phyloP scores from a whole-genome alignment of 1,284 basidiomycete species.

The Phellinidium pouzarii region DNA sequence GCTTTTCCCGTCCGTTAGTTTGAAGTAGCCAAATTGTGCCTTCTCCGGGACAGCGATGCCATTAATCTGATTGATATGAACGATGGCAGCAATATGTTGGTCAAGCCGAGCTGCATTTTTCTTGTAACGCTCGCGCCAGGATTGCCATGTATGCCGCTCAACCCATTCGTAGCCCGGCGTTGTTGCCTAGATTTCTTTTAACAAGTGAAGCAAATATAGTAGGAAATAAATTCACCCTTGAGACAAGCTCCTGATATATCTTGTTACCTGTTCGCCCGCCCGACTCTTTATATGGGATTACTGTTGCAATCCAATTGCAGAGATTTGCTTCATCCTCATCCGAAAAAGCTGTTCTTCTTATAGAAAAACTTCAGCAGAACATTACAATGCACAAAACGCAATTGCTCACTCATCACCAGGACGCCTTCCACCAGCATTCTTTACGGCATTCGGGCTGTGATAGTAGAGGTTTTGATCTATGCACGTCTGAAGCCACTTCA shows the following conservation, averaged over 20 bases:
- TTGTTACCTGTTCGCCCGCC: conserved; percentile 74
- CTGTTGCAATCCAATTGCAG: conserved; percentile 68
- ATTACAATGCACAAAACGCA: not conserved
- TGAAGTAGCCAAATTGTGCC: conserved; percentile 69
- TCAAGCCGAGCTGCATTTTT: conserved; percentile 67
- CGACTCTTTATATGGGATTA: conserved; percentile 72
- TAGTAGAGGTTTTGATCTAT: conserved; percentile 55
- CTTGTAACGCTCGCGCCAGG: conserved; percentile 80
- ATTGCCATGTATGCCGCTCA: conserved; percentile 77
- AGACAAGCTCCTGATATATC: conserved; percentile 60
- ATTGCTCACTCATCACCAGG: conserved; percentile 68
- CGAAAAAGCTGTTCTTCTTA: conserved; percentile 67
- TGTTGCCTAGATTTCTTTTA: conserved; percentile 33
- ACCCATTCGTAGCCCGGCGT: conserved; percentile 74
- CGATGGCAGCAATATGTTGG: conserved; percentile 51
- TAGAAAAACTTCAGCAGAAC: conserved; percentile 1
- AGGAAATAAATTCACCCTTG: conserved; percentile 36
- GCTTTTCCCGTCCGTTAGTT: conserved; percentile 7
- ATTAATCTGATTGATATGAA: conserved; percentile 50
- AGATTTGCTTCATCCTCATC: conserved; percentile 65
- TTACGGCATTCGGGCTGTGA: conserved; percentile 69
- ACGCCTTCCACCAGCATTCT: conserved; percentile 72
- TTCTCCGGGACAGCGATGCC: conserved; percentile 55
- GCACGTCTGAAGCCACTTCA: conserved; percentile 75
- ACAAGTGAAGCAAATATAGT: conserved; percentile 1